A percentile compares a stretch with the other conserved stretches of the same genome.
These are phyloP conservation scores for Panicum virgatum DNA, from an alignment of 202 grass and related monocot genomes.

Conservation along the genomic window DNA sequence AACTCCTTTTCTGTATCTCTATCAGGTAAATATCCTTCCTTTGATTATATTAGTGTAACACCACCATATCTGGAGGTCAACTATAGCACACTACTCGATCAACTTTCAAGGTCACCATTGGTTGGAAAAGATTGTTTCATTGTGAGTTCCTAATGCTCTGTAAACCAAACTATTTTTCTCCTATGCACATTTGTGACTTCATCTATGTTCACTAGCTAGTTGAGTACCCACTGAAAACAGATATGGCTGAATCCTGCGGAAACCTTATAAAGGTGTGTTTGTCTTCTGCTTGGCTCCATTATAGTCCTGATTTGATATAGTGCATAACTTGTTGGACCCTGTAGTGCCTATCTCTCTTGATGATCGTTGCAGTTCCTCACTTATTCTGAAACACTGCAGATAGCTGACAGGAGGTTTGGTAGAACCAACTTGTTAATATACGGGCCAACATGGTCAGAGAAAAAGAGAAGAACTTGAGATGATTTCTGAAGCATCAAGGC, in stretches of 20 bases:
- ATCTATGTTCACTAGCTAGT: conserved; percentile 61
- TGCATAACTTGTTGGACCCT: background rate
- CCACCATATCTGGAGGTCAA: conserved; percentile 90
- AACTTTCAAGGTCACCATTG: conserved; percentile 77
- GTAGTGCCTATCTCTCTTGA: background rate
- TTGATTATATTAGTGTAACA: conserved; percentile 98
- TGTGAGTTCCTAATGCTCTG: conserved; percentile 54
- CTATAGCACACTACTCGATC: conserved; percentile 71
- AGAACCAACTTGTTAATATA: conserved; percentile 95
- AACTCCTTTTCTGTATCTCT: conserved; percentile 15
- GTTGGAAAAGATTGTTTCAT: conserved; percentile 97
- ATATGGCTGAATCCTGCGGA: conserved; percentile 78
- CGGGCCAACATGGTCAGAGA: conserved; percentile 86
- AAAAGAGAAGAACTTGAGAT: conserved; percentile 64
- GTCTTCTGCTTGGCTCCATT: conserved; percentile 2
- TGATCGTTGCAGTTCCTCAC: conserved; percentile 1
- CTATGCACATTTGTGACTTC: conserved; percentile 31
- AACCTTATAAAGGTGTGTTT: conserved; percentile 66
- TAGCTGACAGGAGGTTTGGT: conserved; percentile 95
- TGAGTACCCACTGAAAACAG: conserved; percentile 87
- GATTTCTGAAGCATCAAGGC: background rate
- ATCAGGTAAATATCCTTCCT: conserved; percentile 62
- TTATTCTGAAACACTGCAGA: conserved; percentile 53
- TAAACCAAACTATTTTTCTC: conserved; percentile 18
- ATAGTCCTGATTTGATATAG: background rate